phyloP scores from a whole-genome alignment of 805 yeast species.

The Yarrowia yakushimensis region DNA sequence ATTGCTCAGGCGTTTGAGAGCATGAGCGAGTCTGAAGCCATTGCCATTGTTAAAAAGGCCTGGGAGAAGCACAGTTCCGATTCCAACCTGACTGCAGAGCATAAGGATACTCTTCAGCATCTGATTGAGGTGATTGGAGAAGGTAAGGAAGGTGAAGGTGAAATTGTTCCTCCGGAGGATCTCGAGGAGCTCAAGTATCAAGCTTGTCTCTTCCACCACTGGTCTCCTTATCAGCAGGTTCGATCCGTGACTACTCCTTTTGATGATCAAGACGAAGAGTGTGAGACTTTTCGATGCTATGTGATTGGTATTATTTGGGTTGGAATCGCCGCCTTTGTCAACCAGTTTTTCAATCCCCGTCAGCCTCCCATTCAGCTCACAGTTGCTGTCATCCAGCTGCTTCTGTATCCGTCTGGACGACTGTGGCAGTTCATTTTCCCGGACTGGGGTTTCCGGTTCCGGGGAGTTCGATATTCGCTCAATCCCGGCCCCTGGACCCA shows the following conservation, averaged over 20 bases:
- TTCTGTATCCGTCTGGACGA: constrained; percentile 56
- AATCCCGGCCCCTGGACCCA: constrained; percentile 64
- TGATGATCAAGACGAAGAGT: constrained; percentile 48
- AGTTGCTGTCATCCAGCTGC: constrained; percentile 51
- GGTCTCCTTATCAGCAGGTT: constrained; percentile 52
- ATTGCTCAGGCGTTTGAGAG: constrained; percentile 44
- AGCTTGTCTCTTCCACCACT: constrained; percentile 34
- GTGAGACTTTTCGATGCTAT: constrained; percentile 53
- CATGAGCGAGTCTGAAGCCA: constrained; percentile 41
- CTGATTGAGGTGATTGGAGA: background rate
- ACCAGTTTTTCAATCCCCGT: constrained; percentile 48
- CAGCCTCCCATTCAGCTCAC: constrained; percentile 49
- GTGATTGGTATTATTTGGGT: constrained; percentile 51
- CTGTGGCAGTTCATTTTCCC: constrained; percentile 17
- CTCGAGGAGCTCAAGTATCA: constrained; percentile 42
- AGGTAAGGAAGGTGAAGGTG: background rate
- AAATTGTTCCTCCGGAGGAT: background rate
- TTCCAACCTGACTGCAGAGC: constrained; percentile 44
- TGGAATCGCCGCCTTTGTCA: constrained; percentile 50
- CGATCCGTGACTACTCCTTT: constrained; percentile 46
- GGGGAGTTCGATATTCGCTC: constrained; percentile 44
- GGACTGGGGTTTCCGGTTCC: constrained; percentile 42
- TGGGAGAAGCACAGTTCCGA: constrained; percentile 46
- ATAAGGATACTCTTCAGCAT: constrained; percentile 31
- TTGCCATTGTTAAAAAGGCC: constrained; percentile 42